phyloP scores from a whole-genome alignment of 148 eudicot genomes.

The Pouteria glomerata region DNA sequence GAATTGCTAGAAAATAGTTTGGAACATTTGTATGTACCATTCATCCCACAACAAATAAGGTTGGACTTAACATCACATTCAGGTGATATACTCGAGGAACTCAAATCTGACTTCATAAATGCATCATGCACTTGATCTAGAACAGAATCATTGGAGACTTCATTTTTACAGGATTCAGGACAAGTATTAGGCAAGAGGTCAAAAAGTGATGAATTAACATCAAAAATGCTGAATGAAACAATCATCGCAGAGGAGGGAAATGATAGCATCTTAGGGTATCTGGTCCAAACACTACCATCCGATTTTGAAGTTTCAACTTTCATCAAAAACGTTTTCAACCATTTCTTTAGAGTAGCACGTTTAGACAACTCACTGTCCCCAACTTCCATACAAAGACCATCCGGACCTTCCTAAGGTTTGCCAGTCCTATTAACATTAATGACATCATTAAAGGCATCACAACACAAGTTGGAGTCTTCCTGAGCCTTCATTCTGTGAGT shows the following conservation, averaged over 20 bases:
- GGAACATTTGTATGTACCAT: slow-evolving; percentile 41
- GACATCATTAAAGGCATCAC: slow-evolving; percentile 20
- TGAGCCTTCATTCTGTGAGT: slow-evolving; percentile 13
- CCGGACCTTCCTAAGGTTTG: slow-evolving; percentile 28
- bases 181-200: slow-evolving; percentile 29
- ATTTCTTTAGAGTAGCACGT: slow-evolving; percentile 42
- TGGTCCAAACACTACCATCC: slow-evolving; percentile 46
- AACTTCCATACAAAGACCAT: slow-evolving; percentile 14
- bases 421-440: slow-evolving; percentile 12
- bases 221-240: slow-evolving; percentile 63
- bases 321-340: slow-evolving; percentile 66
- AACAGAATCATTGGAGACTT: slow-evolving; percentile 15
- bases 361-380: slow-evolving; percentile 24
- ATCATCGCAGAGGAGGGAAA: slow-evolving; percentile 47
- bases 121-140: slow-evolving; percentile 17
- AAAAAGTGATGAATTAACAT: slow-evolving; percentile 34
- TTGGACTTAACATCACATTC: slow-evolving; percentile 17
- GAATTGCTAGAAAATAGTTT: slow-evolving; percentile 69
- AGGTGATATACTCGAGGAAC: slow-evolving; percentile 6
- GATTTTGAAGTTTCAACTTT: slow-evolving; percentile 40
- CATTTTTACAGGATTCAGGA: slow-evolving; percentile 23
- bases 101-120: slow-evolving; percentile 17
- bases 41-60: slow-evolving; percentile 14
- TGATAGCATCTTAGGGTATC: slow-evolving; percentile 49
- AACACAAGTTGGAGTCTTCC: neutral